Evolutionary conservation across 2,329 filamentous ascomycete genomes (phyloP).

Genomic region (Ceratocystis eucalypticola): DNA sequence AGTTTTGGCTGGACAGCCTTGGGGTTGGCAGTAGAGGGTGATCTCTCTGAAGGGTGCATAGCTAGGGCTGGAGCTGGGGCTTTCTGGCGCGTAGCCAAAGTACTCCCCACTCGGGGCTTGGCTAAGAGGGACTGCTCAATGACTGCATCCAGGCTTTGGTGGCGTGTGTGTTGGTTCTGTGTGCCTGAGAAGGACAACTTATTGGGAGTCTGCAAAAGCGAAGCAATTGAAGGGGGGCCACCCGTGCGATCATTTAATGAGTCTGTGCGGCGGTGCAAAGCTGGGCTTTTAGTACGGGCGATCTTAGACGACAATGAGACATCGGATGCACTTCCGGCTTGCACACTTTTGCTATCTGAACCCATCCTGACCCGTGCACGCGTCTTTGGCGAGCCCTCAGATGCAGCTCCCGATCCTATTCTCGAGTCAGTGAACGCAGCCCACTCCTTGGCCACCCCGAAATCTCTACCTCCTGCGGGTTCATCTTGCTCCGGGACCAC

Average conservation of each 20-base stretch:
- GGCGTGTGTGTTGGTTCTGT: constrained; percentile 4
- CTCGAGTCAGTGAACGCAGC: not conserved
- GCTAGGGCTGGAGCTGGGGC: not conserved
- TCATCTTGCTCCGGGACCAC: constrained; percentile 18
- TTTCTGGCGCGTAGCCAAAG: not conserved
- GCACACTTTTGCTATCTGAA: not conserved
- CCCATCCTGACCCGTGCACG: not conserved
- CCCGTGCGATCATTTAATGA: constrained; percentile 7
- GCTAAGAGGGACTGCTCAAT: not conserved
- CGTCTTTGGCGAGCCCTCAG: not conserved
- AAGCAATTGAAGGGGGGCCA: not conserved
- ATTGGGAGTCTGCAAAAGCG: not conserved
- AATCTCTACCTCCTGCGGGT: constrained; percentile 12
- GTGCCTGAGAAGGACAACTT: not conserved
- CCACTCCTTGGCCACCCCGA: constrained; percentile 9
- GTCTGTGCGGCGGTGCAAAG: constrained; percentile 4
- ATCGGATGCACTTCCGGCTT: not conserved
- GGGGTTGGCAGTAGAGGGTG: not conserved
- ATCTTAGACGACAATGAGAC: not conserved
- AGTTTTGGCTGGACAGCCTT: constrained; percentile 13
- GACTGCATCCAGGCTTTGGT: constrained; percentile 15
- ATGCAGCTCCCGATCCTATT: not conserved
- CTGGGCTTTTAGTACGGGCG: not conserved
- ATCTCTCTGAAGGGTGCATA: not conserved
- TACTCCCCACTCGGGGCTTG: not conserved